A percentile compares a stretch with the other conserved stretches of the same genome.
These are phyloP conservation scores for Sporisorium graminicola DNA, from an alignment of 1,284 basidiomycete genomes.

Conservation along the genomic window DNA sequence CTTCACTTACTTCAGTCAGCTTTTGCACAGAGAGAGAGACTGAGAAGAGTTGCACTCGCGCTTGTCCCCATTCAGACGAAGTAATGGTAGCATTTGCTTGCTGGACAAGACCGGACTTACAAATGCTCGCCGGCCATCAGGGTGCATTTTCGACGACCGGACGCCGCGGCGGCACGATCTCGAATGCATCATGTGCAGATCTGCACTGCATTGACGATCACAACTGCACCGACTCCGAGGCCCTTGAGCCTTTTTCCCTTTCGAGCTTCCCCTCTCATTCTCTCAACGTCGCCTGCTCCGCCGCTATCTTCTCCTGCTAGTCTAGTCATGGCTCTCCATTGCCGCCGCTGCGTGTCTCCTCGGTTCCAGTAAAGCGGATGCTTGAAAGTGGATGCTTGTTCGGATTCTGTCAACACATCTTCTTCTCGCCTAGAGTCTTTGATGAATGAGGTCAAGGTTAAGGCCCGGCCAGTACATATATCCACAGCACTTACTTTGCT, in stretches of 20 bases:
- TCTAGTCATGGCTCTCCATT: neutral
- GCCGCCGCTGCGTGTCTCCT: neutral
- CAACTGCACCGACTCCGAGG: slow-evolving; percentile 32
- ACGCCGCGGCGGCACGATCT: slow-evolving; percentile 7
- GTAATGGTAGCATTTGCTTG: neutral
- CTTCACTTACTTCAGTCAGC: too few species aligned
- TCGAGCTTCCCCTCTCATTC: too few species aligned
- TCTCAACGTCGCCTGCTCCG: neutral
- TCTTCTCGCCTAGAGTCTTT: neutral
- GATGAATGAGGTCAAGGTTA: neutral
- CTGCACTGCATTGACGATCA: slow-evolving; percentile 38
- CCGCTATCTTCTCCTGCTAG: neutral
- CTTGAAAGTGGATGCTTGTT: too few species aligned
- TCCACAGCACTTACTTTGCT: neutral
- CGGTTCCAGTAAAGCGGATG: neutral
- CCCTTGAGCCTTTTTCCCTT: neutral
- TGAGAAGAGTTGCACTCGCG: too few species aligned
- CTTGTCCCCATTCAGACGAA: neutral
- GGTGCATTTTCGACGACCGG: neutral
- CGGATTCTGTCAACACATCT: neutral
- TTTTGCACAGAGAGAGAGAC: too few species aligned
- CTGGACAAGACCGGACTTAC: neutral
- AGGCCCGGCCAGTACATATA: slow-evolving; percentile 27
- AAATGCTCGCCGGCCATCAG: neutral
- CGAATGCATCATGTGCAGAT: slow-evolving; percentile 19